Evolutionary conservation across 352 stramenopile genomes (phyloP), one percentile per base, ranked within the genome.

Genomic region (Pythium sukuiense): DNA sequence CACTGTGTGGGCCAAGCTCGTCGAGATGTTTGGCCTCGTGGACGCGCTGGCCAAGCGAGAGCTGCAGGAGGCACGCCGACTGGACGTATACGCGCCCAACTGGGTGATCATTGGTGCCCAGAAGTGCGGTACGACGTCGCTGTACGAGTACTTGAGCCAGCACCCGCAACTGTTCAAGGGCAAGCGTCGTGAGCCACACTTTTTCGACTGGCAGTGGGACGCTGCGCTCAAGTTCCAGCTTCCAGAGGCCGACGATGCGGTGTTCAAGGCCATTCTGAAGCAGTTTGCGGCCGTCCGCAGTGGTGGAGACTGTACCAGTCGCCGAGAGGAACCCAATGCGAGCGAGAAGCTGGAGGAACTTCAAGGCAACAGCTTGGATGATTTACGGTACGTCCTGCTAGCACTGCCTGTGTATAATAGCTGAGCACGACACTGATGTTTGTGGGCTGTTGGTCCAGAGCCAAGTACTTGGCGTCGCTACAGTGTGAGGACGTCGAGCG

Each of bases 161-260:
- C 95, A 99, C 76, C 91, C 95, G 16, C 80, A 89, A 33, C 79
- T 97, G 4, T 57, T 89, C 16, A 81, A 83, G 37, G 87, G 88
- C 9, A 72, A 77, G 63, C 76, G 93, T 12, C 80, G 80, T 43
- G 80, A 89, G 63, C 79, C 80, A 18, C 80, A 89, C 50, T 87
- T 89, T 58, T 85, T 89, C 43, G 80, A 89, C 68, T 87, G 80
- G 80, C 50, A 59, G n/a, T 89, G 79, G 78, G 52, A 69, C 29
- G 58, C 68, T 0, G 76, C 77, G 26, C 45, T 81, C 13, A 39
- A 78, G 55, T 59, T 74, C 35, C 9, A 70, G 41, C 43, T 86
- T 16, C 59, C 75, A 2, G 71, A 61, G 0, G 53, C 64, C 0
- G 69, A 80, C 3, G 67, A 68, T 6, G 69, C 57, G 16, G 62